phyloP scores from a whole-genome alignment of 2,329 filamentous ascomycete genomes.

The Eutypella sp. region DNA sequence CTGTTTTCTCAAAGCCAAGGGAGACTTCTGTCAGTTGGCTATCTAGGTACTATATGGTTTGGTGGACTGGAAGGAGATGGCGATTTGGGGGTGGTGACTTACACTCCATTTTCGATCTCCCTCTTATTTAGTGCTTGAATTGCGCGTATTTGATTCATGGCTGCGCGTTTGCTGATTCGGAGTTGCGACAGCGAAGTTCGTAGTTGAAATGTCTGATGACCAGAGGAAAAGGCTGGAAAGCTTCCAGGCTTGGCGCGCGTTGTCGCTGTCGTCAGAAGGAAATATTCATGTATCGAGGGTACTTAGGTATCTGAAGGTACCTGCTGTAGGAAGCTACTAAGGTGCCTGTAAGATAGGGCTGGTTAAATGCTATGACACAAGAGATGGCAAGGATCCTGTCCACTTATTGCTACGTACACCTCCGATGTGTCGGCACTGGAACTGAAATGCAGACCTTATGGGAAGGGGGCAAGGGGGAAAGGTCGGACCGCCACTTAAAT shows the following conservation, averaged over 20 bases:
- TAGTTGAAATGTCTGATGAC: not conserved
- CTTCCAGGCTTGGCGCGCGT: not conserved
- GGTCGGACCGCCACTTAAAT: not conserved
- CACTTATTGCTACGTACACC: not conserved
- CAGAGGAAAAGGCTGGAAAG: not conserved
- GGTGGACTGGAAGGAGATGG: not conserved
- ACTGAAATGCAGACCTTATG: not conserved
- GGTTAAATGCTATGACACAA: not conserved
- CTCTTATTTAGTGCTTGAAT: conserved; percentile 91
- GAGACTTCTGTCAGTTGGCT: no score
- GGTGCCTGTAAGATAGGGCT: no score
- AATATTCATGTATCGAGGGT: not conserved
- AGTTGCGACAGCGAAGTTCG: not conserved
- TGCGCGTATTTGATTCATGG: conserved; percentile 90
- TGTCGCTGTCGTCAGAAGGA: not conserved
- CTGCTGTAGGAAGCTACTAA: no score
- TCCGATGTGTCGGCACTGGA: not conserved
- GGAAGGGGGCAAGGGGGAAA: not conserved
- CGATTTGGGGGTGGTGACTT: conserved; percentile 33
- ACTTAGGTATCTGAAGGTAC: not conserved
- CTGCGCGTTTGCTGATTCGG: conserved; percentile 15
- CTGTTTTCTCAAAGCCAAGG: no score
- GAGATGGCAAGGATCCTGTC: not conserved
- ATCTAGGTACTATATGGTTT: no score
- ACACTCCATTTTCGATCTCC: conserved; percentile 86